Conservation (phyloP, 352 stramenopile genomes). For the Pythium aristosporum region DNA sequence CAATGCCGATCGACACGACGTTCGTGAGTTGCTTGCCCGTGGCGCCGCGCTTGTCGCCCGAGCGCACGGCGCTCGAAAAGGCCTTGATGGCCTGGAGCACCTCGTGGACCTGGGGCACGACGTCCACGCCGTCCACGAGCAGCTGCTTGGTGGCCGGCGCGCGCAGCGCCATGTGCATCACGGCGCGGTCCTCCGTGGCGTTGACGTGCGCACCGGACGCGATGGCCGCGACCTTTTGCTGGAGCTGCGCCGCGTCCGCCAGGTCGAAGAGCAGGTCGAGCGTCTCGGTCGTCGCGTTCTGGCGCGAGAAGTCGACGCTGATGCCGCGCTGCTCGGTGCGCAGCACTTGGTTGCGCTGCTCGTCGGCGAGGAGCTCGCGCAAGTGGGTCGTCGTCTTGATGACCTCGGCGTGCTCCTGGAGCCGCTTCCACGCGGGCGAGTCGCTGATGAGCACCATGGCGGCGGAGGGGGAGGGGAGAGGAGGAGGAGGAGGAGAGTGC, state of each 20-base stretch:
- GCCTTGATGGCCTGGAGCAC: conserved; percentile 94
- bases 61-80: conserved; percentile 92
- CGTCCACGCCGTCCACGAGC: conserved; percentile 93
- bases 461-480: conserved; percentile 1
- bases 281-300: conserved; percentile 89
- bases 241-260: conserved; percentile 85
- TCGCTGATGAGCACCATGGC: conserved; percentile 66
- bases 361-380: conserved; percentile 88
- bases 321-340: conserved; percentile 92
- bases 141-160: conserved; percentile 81
- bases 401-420: conserved; percentile 67
- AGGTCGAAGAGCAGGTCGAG: conserved; percentile 92
- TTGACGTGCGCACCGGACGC: conserved; percentile 94
- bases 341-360: conserved; percentile 87
- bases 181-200: conserved; percentile 93
- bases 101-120: conserved; percentile 94
- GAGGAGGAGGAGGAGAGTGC: conserved; percentile 11
- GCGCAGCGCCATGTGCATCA: conserved; percentile 96
- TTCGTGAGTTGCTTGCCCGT: conserved; percentile 96
- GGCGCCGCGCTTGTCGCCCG: conserved; percentile 80
- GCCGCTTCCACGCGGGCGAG: conserved; percentile 66
- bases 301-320: conserved; percentile 94
- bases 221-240: conserved; percentile 90
- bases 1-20: conserved; percentile 97
- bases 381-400: conserved; percentile 89